A percentile compares a stretch with the other conserved stretches of the same genome.
Conservation (phyloP, 2,329 filamentous ascomycete genomes). For the Scleromitrula shiraiana region DNA sequence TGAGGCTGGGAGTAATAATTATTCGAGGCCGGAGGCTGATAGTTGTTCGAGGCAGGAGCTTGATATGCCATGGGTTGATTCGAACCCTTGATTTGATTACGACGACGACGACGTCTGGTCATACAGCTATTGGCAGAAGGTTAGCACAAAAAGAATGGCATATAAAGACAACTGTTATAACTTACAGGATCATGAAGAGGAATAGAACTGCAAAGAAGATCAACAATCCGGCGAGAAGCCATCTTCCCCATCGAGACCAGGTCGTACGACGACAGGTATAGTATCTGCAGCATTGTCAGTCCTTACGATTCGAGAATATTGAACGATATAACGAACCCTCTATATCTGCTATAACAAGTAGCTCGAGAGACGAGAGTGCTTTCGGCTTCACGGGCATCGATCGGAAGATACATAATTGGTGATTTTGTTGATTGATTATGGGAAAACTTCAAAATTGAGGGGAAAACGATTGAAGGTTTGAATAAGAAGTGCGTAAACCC, state of each 20-base stretch:
- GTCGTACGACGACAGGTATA: constrained; percentile 10
- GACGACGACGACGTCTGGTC: constrained; percentile 6
- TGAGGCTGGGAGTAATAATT: not conserved
- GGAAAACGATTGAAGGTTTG: no score
- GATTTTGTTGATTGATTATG: not conserved
- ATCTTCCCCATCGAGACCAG: constrained; percentile 18
- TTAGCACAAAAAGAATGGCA: no score
- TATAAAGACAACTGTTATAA: no score
- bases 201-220: constrained; percentile 16
- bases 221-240: constrained; percentile 18
- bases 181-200: constrained; percentile 16
- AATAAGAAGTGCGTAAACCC: no score
- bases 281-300: not conserved
- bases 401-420: constrained; percentile 7
- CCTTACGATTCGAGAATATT: not conserved
- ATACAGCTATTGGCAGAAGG: not conserved
- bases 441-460: no score
- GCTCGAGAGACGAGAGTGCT: not conserved
- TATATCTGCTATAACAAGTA: not conserved
- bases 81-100: not conserved
- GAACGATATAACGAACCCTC: not conserved
- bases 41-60: not conserved
- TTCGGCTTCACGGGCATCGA: constrained; percentile 7
- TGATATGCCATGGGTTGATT: constrained; percentile 9
- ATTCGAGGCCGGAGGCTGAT: not conserved